Evolutionary conservation across 2,329 filamentous ascomycete species (phyloP).

Genomic region (Sporothrix brunneoviolacea): DNA sequence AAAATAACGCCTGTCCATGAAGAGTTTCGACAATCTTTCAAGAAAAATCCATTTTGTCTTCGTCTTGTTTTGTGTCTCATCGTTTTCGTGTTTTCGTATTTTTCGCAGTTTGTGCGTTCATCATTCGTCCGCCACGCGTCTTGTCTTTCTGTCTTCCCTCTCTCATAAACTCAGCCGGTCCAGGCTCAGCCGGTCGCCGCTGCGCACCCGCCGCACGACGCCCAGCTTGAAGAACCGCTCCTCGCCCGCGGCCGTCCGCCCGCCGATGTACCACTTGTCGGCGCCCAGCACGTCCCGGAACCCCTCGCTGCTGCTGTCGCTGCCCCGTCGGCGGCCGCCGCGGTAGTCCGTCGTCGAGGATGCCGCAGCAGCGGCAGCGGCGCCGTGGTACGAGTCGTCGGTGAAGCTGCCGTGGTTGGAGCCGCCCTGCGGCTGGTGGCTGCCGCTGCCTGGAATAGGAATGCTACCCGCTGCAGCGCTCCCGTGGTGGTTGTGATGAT

Average conservation of each 20-base stretch:
- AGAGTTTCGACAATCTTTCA: background rate
- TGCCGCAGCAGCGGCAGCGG: background rate
- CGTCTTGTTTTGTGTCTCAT: too few relatives aligned
- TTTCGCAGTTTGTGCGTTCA: background rate
- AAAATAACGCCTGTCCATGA: background rate
- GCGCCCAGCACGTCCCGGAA: slow-evolving; percentile 65
- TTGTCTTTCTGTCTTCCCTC: background rate
- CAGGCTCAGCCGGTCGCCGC: slow-evolving; percentile 66
- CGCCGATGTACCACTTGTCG: slow-evolving; percentile 79
- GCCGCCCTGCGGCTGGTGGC: slow-evolving; percentile 8
- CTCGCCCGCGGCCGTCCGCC: slow-evolving; percentile 67
- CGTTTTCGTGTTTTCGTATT: background rate
- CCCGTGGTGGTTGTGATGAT: slow-evolving; percentile 5
- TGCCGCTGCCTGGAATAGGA: background rate
- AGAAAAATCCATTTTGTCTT: background rate
- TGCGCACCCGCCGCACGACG: slow-evolving; percentile 65
- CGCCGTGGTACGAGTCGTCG: slow-evolving; percentile 13
- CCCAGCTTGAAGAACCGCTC: slow-evolving; percentile 77
- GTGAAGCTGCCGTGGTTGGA: slow-evolving; percentile 4
- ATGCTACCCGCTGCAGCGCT: background rate
- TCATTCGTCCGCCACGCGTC: background rate
- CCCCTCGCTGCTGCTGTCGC: slow-evolving; percentile 68
- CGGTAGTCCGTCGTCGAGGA: slow-evolving; percentile 8
- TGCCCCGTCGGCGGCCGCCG: slow-evolving; percentile 53
- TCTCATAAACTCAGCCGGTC: slow-evolving; percentile 66